Evolutionary conservation across 768 basidiomycete genomes (phyloP).

Genomic region (Fomitopsis pulvina): DNA sequence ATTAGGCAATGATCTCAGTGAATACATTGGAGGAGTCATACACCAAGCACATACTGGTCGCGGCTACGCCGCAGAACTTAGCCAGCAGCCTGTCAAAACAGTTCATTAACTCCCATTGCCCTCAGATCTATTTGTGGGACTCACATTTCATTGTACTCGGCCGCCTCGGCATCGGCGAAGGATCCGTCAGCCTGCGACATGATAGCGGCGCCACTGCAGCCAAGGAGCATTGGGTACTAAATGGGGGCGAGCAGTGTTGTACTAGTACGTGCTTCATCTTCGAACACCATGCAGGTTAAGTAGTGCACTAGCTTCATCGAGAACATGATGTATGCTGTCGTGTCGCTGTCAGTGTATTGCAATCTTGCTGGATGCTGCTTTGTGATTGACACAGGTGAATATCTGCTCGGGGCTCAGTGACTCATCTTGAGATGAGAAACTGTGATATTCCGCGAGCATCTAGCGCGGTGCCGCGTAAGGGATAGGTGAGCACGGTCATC

Average conservation of each 20-base stretch:
- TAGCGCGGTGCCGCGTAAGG: too few species aligned
- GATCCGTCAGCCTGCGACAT: slow-evolving; percentile 2
- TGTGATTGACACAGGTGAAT: too few species aligned
- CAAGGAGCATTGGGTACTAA: not conserved
- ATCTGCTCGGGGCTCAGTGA: too few species aligned
- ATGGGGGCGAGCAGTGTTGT: not conserved
- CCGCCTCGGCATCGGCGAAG: not conserved
- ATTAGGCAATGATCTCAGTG: not conserved
- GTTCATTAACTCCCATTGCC: too few species aligned
- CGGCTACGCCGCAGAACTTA: slow-evolving; percentile 6
- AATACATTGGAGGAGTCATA: not conserved
- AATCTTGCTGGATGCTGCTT: too few species aligned
- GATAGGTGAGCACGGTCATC: too few species aligned
- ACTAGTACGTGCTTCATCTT: not conserved
- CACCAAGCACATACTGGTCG: slow-evolving; percentile 1
- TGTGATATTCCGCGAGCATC: too few species aligned
- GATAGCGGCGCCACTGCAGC: slow-evolving; percentile 1
- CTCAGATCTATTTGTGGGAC: too few species aligned
- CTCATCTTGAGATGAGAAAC: too few species aligned
- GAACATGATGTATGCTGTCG: too few species aligned
- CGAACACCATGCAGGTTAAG: not conserved
- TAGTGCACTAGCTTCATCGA: not conserved
- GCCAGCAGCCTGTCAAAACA: slow-evolving; percentile 2
- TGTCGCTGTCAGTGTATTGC: too few species aligned
- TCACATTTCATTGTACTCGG: not conserved